A percentile compares a stretch with the other conserved stretches of the same genome.
Evolutionary conservation across 2,329 filamentous ascomycete genomes (phyloP).

Genomic region (Talaromyces sp.): DNA sequence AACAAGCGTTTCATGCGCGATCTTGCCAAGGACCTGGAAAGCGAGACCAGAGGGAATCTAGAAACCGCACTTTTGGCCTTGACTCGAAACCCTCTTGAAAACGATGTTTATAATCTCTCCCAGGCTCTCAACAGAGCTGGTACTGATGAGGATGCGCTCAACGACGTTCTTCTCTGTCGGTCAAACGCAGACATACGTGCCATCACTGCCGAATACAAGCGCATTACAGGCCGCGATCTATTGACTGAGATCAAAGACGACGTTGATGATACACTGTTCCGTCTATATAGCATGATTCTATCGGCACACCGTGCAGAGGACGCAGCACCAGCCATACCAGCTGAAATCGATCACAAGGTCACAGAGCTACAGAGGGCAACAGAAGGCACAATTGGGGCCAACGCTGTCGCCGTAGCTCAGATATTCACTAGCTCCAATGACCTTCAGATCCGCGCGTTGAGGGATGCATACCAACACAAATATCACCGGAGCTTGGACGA

Average conservation of each 20-base stretch:
- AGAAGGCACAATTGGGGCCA: constrained; percentile 54
- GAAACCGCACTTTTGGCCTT: constrained; percentile 67
- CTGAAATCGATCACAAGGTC: constrained; percentile 69
- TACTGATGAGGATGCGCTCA: constrained; percentile 79
- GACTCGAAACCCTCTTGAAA: constrained; percentile 68
- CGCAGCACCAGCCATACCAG: constrained; percentile 63
- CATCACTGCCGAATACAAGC: constrained; percentile 74
- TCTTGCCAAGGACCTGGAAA: constrained; percentile 70
- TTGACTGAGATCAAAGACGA: constrained; percentile 70
- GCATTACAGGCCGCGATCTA: constrained; percentile 59
- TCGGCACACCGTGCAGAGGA: constrained; percentile 72
- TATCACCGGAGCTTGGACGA: constrained; percentile 66
- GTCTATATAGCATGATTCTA: constrained; percentile 77
- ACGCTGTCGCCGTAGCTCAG: constrained; percentile 56
- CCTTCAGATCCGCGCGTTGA: constrained; percentile 76
- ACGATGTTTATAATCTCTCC: constrained; percentile 66
- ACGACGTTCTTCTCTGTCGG: constrained; percentile 76
- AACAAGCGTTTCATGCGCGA: constrained; percentile 59
- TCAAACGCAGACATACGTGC: constrained; percentile 82
- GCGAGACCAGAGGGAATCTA: constrained; percentile 71
- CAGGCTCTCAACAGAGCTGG: constrained; percentile 71
- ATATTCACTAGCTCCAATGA: constrained; percentile 72
- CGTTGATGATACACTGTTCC: constrained; percentile 77
- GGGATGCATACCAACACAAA: constrained; percentile 64
- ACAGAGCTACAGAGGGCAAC: constrained; percentile 71